Percentiles rank a stretch among this genome's conserved stretches.
phyloP scores from a whole-genome alignment of 2,329 filamentous ascomycete genomes.

The Xylaria sp. region DNA sequence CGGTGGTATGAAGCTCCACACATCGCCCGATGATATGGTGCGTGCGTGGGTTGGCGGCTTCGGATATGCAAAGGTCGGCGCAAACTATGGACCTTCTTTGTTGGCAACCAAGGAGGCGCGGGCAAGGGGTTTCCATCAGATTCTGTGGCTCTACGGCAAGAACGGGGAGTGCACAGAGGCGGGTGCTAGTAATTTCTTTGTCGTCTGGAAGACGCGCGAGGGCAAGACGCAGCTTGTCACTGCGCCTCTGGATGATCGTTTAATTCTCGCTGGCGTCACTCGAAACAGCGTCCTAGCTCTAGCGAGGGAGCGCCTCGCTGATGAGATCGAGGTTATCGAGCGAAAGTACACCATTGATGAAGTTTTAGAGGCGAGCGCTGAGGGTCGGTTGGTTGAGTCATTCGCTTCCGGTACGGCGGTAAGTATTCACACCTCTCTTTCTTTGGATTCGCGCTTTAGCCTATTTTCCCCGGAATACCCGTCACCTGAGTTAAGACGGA shows the following conservation, averaged over 20 bases:
- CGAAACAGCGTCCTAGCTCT: slow-evolving; percentile 82
- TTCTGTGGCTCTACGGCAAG: slow-evolving; percentile 90
- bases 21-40: slow-evolving; percentile 82
- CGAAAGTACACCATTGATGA: slow-evolving; percentile 84
- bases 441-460: background rate
- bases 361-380: slow-evolving; percentile 74
- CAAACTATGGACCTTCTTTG: slow-evolving; percentile 90
- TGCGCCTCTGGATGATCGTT: slow-evolving; percentile 81
- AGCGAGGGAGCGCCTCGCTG: slow-evolving; percentile 69
- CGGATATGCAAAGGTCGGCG: slow-evolving; percentile 90
- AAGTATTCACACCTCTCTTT: slow-evolving; percentile 53
- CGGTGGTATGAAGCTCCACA: slow-evolving; percentile 78
- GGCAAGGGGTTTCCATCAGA: slow-evolving; percentile 81
- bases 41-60: slow-evolving; percentile 95
- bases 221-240: slow-evolving; percentile 79
- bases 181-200: slow-evolving; percentile 91
- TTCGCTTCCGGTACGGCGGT: slow-evolving; percentile 90
- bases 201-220: slow-evolving; percentile 77
- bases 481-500: background rate
- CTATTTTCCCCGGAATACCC: background rate
- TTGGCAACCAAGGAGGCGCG: slow-evolving; percentile 81
- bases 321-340: slow-evolving; percentile 78
- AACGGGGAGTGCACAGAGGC: slow-evolving; percentile 87
- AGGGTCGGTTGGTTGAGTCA: slow-evolving; percentile 83
- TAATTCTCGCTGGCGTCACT: slow-evolving; percentile 92